Conservation (phyloP, 345 rosid species). For the Camelina laxa region DNA sequence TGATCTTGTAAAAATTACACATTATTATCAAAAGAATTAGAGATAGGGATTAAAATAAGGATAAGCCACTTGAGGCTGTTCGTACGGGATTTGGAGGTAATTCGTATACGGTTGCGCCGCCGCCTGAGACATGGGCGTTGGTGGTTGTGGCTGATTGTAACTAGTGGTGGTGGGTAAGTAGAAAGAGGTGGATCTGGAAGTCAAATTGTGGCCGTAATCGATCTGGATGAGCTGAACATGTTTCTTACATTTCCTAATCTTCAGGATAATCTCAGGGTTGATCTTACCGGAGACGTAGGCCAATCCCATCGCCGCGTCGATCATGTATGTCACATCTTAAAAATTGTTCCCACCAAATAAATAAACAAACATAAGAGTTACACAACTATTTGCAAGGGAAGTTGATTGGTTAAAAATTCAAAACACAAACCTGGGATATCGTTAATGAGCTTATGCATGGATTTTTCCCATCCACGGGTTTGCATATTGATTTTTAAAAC, state of each 20-base stretch:
- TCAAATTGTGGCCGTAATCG: not conserved
- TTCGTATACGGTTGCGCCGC: not conserved
- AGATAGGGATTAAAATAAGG: not conserved
- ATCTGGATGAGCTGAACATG: conserved; percentile 10
- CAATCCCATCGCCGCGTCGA: not conserved
- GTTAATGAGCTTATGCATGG: no score
- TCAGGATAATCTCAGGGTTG: not conserved
- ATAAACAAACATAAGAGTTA: no score
- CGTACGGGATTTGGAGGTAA: not conserved
- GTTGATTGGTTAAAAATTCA: no score
- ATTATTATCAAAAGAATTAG: not conserved
- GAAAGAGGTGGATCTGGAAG: not conserved
- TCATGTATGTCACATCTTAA: not conserved
- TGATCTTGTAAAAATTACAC: not conserved
- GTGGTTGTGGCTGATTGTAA: conserved; percentile 1
- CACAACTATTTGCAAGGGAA: no score
- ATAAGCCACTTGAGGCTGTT: conserved; percentile 10
- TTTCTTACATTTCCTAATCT: not conserved
- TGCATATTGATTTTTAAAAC: no score
- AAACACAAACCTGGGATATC: no score
- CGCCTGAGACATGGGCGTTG: not conserved
- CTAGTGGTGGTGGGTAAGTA: not conserved
- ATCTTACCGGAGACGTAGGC: not conserved
- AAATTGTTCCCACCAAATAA: not conserved
- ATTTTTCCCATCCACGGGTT: no score